phyloP scores from a whole-genome alignment of 176 grass and related monocot genomes.

The Otatea glauca region DNA sequence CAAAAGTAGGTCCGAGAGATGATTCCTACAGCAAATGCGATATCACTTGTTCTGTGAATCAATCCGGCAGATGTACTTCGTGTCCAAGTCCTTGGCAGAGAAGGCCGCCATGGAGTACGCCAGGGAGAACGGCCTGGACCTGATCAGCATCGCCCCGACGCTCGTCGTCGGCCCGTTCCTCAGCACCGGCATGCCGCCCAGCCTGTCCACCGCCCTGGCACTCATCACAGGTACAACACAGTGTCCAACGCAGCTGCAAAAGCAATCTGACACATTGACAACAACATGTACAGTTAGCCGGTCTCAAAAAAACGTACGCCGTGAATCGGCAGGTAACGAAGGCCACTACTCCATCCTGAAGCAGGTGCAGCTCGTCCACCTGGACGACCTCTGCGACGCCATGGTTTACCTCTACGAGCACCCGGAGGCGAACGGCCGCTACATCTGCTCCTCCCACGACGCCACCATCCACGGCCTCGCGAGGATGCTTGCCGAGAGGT shows the following conservation, averaged over 20 bases:
- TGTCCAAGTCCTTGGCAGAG: slow-evolving; percentile 80
- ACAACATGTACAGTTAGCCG: neutral
- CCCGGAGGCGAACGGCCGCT: slow-evolving; percentile 65
- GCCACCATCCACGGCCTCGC: slow-evolving; percentile 80
- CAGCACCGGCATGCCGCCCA: slow-evolving; percentile 76
- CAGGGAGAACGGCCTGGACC: slow-evolving; percentile 58
- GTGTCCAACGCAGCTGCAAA: neutral
- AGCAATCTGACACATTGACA: neutral
- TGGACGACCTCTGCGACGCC: slow-evolving; percentile 87
- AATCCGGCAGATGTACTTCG: slow-evolving; percentile 81
- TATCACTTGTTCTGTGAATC: neutral
- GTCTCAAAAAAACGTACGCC: neutral
- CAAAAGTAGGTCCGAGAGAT: too few relatives aligned
- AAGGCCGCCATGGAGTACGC: slow-evolving; percentile 83
- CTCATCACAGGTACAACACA: slow-evolving; percentile 61
- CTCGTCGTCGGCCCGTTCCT: slow-evolving; percentile 90
- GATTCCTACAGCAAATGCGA: neutral
- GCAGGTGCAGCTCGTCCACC: slow-evolving; percentile 76
- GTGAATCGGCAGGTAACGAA: slow-evolving; percentile 54
- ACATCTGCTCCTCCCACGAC: slow-evolving; percentile 85
- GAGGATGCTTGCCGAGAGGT: slow-evolving; percentile 60
- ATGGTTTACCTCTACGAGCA: slow-evolving; percentile 79
- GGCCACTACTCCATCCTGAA: slow-evolving; percentile 81
- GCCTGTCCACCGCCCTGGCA: slow-evolving; percentile 76
- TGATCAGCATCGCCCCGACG: slow-evolving; percentile 86